Evolutionary conservation across 2,329 filamentous ascomycete species (phyloP), one percentile per base, ranked within the genome.

Genomic region (Calycina marina): DNA sequence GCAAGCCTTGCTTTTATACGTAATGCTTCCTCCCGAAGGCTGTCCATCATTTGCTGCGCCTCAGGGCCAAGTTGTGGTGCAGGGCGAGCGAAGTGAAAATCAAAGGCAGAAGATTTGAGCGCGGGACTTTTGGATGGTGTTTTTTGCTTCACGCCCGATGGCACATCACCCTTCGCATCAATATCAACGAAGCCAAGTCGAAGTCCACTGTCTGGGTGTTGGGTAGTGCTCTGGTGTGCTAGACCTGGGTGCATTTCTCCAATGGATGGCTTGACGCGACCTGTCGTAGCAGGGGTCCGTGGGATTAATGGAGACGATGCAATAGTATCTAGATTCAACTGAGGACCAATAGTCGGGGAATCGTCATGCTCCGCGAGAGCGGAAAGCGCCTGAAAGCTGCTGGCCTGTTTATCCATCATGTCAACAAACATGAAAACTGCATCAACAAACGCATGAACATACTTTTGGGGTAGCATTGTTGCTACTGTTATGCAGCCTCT

Each of bases 241-340:
- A 80, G 81, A 60, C 80, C 81, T 6, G 88, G 88, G 52, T 94
- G 86, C 86, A 94, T 94, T 54, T 93, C 85, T 38, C 76, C 72
- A 41, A 67, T 67, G 29, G 77, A 62, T 14, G 83, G 80, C 58
- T 80, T 78, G 44, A 78, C 60, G 4, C 73, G 67, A 4, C 73
- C 72, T 10, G 66, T 68, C 24, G 71, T 70, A 25, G 63, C 65
- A 4, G 84, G 84, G 2, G 80, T 77, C 37, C 40, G 40, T 15
- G 51, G 51, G 28, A 40, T 37, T 13, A 40, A 18, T 14, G 44
- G 46, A 17, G 48, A 47, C 15, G 46, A 45, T 10, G 35, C 38
- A 16, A 46, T 38, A 11, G 41, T 28, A 32, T 47, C 40, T 15
- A 46, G 42, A 26, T 37, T 42, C 16, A 40, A 37, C 35, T 40